Evolutionary conservation across 2,329 filamentous ascomycete species (phyloP), one percentile per base, ranked within the genome.

Genomic region (Hypoxylon sp.): DNA sequence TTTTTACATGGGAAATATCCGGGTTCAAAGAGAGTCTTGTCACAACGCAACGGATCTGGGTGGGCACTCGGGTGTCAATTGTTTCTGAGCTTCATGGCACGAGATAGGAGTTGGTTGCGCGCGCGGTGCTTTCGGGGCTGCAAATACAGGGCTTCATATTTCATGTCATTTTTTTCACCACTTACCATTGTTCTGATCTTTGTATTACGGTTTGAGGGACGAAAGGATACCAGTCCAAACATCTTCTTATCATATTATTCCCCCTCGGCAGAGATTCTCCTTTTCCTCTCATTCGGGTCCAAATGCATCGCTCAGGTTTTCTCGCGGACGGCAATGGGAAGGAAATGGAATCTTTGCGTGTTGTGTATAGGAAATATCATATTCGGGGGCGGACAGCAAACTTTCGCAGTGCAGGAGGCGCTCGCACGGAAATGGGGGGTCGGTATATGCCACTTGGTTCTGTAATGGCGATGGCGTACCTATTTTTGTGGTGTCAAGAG

Each of bases 81-180:
- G 61, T 60, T 59, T 63, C 51, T 53, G 45, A 46, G 32, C 57
- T 63, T 62, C 61, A 62, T 51, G 67, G 62, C 61, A 64, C 57
- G 62, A 67, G 55, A 65, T 55, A 59, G 71, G 70, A 70, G 71
- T 73, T 72, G 68, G 69, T 69, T 61, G n/a, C n/a, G n/a, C 47
- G 57, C 62, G 52, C 54, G 59, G 63, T 64, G 65, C 57, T 59
- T 60, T 46, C 21, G 44, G 59, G 60, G 58, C 61, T 66, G 64
- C 65, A 68, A 65, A 69, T 68, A 68, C 62, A 68, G 51, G 63
- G 63, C 60, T 63, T n/a, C 63, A 66, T 67, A 61, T 6, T 66
- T 59, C 42, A 53, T 53, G 36, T 59, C 37, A 44, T 55, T 32
- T 37, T 51, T 23, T 42, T 53, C 43, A 11, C 34, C 31, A 27